Evolutionary conservation across 148 eudicot species (phyloP).

Genomic region (Gaultheria prostrata): DNA sequence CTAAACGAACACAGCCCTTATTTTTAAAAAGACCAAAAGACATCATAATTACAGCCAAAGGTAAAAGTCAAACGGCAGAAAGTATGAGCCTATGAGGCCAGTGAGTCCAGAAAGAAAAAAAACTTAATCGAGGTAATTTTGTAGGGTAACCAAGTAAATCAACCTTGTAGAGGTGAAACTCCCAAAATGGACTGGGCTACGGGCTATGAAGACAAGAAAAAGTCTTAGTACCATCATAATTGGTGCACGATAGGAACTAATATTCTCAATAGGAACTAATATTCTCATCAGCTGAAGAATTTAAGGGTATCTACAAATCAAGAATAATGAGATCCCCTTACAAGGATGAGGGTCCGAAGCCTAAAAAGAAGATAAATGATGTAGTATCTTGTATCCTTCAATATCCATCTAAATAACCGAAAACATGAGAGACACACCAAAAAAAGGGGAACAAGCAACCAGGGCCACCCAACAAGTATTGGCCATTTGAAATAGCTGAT

Average conservation of each 20-base stretch:
- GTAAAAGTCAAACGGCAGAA: slow-evolving; percentile 1
- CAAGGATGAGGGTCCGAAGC: neutral
- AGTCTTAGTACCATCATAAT: neutral
- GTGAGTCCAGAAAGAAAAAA: neutral
- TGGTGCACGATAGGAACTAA: neutral
- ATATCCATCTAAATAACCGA: neutral
- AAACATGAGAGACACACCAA: neutral
- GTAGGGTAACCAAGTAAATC: neutral
- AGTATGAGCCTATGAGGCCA: neutral
- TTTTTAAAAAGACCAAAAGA: neutral
- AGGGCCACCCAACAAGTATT: neutral
- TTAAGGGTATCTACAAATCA: neutral
- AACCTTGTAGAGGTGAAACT: neutral
- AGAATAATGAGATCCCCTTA: neutral
- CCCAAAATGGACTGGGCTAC: neutral
- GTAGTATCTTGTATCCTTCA: neutral
- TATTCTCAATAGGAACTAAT: too few relatives aligned
- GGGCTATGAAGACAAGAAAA: neutral
- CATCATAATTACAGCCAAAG: slow-evolving; percentile 1
- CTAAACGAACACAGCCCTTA: too few relatives aligned
- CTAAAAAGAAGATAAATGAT: neutral
- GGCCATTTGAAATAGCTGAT: neutral
- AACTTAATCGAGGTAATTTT: neutral
- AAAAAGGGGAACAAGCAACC: neutral
- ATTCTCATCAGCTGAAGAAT: neutral